Evolutionary conservation across 306 rosid species (phyloP), one percentile per base, ranked within the genome.

Genomic region (Sechiopsis laciniata): DNA sequence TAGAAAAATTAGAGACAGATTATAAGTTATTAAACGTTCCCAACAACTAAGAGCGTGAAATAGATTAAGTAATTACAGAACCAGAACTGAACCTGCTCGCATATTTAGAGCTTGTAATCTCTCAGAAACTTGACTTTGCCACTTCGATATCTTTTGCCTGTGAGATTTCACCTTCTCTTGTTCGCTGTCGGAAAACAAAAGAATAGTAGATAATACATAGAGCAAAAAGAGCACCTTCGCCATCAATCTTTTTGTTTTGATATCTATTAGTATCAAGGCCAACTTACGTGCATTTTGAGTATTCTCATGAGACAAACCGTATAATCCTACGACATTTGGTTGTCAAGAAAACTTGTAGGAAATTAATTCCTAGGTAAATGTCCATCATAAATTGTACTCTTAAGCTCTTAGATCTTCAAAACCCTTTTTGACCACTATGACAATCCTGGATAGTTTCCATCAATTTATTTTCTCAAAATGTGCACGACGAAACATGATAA

Each of bases 41-140:
- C 26, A 32, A 40, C 46, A 21, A 37, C 67, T 66, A 21, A 72
- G 45, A 57, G 65, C 17, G 62, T 60, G 71, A 56, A 46, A 79
- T 11, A 32, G 45, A 19, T 50, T 40, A 51, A 77, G 73, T 72
- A 32, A 17, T 72, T 75, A 55, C 42, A 74, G 48, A 7, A 51
- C n/a, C 54, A 72, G 20, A 83, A 35, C 37, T 75, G 29, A 77
- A 92, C 97, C 97, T 89, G 98, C 78, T 78, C 92, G 83, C 73
- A 89, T 81, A 76, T 61, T 80, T 64, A 94, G 90, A 45, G 82
- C 72, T 81, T 84, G 97, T 55, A 94, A 86, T 77, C 98, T 87
- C 51, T 94, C 98, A 50, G 96, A 82, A 62, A 89, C 95, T 76
- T 90, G 89, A 81, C 87, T 88, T 84, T 89, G 96, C 97, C 98